Percentiles rank a stretch among this genome's conserved stretches.
phyloP scores from a whole-genome alignment of 306 rosid genomes.

The Herpetospermum pedunculosum region DNA sequence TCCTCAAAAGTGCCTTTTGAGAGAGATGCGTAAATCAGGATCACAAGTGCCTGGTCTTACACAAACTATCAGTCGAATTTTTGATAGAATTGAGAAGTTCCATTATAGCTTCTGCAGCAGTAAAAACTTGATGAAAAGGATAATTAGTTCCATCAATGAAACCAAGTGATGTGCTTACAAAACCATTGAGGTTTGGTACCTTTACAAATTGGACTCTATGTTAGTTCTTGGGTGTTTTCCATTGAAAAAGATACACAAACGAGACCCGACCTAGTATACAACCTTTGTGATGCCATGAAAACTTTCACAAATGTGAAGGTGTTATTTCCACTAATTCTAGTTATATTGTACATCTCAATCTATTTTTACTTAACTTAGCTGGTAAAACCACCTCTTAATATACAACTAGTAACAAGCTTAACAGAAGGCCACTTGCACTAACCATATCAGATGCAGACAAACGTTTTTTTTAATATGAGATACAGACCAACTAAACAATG shows the following conservation, averaged over 20 bases:
- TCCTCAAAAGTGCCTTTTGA: neutral
- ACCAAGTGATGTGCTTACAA: neutral
- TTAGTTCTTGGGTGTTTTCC: neutral
- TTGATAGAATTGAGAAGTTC: neutral
- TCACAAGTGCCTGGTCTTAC: neutral
- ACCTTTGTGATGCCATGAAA: neutral
- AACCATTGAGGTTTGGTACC: neutral
- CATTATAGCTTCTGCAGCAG: neutral
- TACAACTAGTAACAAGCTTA: neutral
- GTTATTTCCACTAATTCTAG: conserved; percentile 4
- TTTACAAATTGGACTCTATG: neutral
- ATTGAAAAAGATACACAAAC: neutral
- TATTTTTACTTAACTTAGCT: neutral
- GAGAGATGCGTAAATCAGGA: neutral
- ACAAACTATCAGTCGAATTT: neutral
- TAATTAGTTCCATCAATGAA: neutral
- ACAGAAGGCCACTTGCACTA: neutral
- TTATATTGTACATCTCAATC: neutral
- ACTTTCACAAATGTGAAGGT: neutral
- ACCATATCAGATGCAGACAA: neutral
- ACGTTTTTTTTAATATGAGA: neutral
- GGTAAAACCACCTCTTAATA: neutral
- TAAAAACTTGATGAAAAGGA: neutral
- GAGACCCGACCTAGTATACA: neutral
- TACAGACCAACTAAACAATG: neutral